These are phyloP conservation scores for Aspergillus sclerotialis DNA, from an alignment of 2,329 filamentous ascomycete genomes.

Conservation along the genomic window DNA sequence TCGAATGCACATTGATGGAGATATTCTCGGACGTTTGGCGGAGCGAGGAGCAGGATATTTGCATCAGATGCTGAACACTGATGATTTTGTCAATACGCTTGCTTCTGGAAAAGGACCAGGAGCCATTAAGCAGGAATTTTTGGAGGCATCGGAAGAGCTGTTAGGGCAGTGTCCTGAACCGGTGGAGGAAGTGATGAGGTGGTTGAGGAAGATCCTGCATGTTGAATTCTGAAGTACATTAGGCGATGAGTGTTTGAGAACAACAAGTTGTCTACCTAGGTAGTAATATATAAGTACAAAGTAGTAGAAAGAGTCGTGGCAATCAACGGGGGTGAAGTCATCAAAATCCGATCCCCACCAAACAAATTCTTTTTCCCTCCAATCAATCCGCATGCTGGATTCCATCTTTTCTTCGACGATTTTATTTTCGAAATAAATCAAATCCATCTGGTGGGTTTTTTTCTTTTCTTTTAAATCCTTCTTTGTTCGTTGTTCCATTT, in stretches of 20 bases:
- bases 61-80: conserved; percentile 20
- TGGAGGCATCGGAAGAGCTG: conserved; percentile 44
- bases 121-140: conserved; percentile 35
- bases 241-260: too few species aligned
- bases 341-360: conserved; percentile 14
- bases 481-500: too few species aligned
- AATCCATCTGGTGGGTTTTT: too few species aligned
- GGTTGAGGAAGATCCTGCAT: conserved; percentile 28
- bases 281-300: too few species aligned
- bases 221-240: conserved; percentile 18
- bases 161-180: conserved; percentile 30
- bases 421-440: too few species aligned
- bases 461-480: too few species aligned
- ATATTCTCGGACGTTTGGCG: conserved; percentile 53
- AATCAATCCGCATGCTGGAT: not conserved
- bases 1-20: conserved; percentile 61
- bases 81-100: conserved; percentile 10
- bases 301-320: too few species aligned
- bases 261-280: too few species aligned
- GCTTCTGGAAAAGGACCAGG: conserved; percentile 6
- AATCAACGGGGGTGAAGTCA: too few species aligned
- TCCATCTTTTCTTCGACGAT: not conserved
- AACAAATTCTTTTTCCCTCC: conserved; percentile 12
- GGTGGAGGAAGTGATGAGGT: conserved; percentile 23
- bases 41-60: conserved; percentile 32